Evolutionary conservation across 768 basidiomycete genomes (phyloP).

Genomic region (Russula foetens): DNA sequence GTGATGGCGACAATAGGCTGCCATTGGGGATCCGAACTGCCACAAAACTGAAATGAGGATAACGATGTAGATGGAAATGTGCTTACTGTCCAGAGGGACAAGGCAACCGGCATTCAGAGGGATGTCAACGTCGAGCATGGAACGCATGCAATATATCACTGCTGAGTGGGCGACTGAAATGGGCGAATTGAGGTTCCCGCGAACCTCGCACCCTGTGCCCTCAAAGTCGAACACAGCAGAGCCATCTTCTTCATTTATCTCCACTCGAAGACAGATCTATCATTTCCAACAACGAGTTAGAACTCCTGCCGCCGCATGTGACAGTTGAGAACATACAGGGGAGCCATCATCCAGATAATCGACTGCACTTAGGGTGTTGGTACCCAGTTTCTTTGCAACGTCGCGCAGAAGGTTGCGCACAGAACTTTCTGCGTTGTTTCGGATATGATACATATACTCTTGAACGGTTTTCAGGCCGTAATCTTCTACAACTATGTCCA

Average conservation of each 20-base stretch:
- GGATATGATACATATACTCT: slow-evolving; percentile 89
- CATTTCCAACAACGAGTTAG: not conserved
- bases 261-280: slow-evolving; percentile 67
- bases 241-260: slow-evolving; percentile 65
- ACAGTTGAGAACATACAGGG: slow-evolving; percentile 41
- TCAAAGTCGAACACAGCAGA: slow-evolving; percentile 81
- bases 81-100: slow-evolving; percentile 70
- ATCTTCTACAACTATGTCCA: slow-evolving; percentile 64
- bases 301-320: not conserved
- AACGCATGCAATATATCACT: slow-evolving; percentile 82
- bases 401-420: slow-evolving; percentile 76
- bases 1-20: slow-evolving; percentile 71
- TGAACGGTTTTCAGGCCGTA: slow-evolving; percentile 83
- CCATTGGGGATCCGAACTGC: slow-evolving; percentile 73
- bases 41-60: slow-evolving; percentile 11
- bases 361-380: slow-evolving; percentile 54
- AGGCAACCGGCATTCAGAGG: slow-evolving; percentile 93
- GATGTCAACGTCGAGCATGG: slow-evolving; percentile 81
- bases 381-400: slow-evolving; percentile 62
- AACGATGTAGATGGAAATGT: not conserved
- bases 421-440: slow-evolving; percentile 77
- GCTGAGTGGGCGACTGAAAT: slow-evolving; percentile 83
- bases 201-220: slow-evolving; percentile 77
- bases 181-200: slow-evolving; percentile 79
- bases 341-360: slow-evolving; percentile 89